Evolutionary conservation across 805 yeast genomes (phyloP), one percentile per base, ranked within the genome.

Genomic region (Kregervanrija fluxuum): DNA sequence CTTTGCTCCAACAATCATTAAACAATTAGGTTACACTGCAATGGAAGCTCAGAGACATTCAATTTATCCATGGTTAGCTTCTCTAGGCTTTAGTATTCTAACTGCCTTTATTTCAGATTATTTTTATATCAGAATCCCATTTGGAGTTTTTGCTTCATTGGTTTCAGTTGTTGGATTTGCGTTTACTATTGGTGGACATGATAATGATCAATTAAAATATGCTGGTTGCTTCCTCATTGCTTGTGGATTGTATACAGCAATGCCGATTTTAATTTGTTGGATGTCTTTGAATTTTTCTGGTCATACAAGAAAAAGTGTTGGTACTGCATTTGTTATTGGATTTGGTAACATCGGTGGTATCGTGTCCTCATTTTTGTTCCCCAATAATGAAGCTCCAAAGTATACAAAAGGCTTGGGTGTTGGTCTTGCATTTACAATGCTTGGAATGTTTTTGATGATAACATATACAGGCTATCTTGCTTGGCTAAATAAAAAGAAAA

Each of bases 31-130:
- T 15, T 72, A 81, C 68, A 73, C 86, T 2, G 80, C 86, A 3
- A 82, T 79, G 54, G 69, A 75, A 45, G 91, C 95, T 9, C 88
- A 88, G 62, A 75, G 82, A 44, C 82, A 81, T 65, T 83, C 95
- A 0, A 85, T 88, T 40, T 89, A 87, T 52, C 95, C 95, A 15
- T 88, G 95, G 90, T 69, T 85, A 36, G 66, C 73, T 30, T 85
- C 95, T 0, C 83, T 87, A 56, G 88, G 82, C 5, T 66, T 75
- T 32, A 75, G 82, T 37, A 79, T 82, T 64, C 54, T 76, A 4
- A 50, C 74, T n/a, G 91, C 95, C 0, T 66, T 70, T 47, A 49
- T 71, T 45, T 82, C 93, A 0, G 95, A 87, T 59, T 62, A 56
- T 39, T 43, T 66, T 16, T 67, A 73, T 48, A 56, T 59, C 33